Evolutionary conservation across 2,329 filamentous ascomycete species (phyloP).

Genomic region (Aureobasidium sp.): DNA sequence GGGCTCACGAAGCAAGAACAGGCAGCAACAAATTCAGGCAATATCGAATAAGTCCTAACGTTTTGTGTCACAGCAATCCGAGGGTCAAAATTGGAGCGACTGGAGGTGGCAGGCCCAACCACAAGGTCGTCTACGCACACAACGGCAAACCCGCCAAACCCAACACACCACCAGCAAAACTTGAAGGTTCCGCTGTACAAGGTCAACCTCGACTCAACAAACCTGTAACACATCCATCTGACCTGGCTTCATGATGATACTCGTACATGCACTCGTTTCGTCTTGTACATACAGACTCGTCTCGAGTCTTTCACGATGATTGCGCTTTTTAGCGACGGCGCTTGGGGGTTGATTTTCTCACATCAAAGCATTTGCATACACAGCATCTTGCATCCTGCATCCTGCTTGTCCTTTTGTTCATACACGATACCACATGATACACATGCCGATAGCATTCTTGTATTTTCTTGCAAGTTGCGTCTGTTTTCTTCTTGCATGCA

Average conservation of each 20-base stretch:
- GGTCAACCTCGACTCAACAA: neutral
- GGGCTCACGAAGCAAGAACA: neutral
- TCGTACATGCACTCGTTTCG: neutral
- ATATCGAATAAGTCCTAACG: neutral
- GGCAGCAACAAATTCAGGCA: neutral
- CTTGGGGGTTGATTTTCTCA: neutral
- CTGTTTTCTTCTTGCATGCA: neutral
- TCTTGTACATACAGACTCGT: neutral
- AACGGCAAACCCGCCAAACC: neutral
- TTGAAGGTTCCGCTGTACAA: neutral
- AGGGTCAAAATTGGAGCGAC: neutral
- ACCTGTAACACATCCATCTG: neutral
- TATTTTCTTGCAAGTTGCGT: neutral
- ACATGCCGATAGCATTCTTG: neutral
- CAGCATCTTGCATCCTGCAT: neutral
- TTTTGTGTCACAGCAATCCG: neutral
- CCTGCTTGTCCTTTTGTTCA: neutral
- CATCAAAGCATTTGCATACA: neutral
- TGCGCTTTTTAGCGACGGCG: conserved; percentile 3
- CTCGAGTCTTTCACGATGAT: neutral
- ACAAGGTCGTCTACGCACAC: conserved; percentile 10
- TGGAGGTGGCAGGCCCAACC: neutral
- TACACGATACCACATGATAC: too few species aligned
- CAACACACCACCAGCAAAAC: neutral
- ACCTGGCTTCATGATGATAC: neutral